A percentile compares a stretch with the other conserved stretches of the same genome.
These are phyloP conservation scores for Zelopaecilomyces penicillatus DNA, from an alignment of 2,329 filamentous ascomycete genomes.

Conservation along the genomic window DNA sequence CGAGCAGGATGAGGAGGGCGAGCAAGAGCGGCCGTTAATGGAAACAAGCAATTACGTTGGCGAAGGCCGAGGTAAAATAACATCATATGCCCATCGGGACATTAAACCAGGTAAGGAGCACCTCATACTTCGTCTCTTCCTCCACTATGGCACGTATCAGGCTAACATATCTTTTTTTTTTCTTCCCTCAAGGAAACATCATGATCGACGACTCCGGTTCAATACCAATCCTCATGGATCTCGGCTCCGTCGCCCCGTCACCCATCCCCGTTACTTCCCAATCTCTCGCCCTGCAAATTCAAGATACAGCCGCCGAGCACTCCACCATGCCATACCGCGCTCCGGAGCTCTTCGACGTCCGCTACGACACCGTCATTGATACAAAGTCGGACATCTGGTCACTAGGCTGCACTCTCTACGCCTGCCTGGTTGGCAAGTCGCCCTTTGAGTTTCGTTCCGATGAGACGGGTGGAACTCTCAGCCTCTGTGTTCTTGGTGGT, in stretches of 20 bases:
- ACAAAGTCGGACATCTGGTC: conserved; percentile 99
- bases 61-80: conserved; percentile 52
- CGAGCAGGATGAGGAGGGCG: conserved; percentile 61
- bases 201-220: conserved; percentile 93
- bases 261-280: conserved; percentile 85
- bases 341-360: conserved; percentile 95
- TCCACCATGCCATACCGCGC: conserved; percentile 98
- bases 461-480: conserved; percentile 89
- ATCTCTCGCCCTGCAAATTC: conserved; percentile 81
- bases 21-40: conserved; percentile 78
- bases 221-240: conserved; percentile 91
- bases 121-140: neutral
- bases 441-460: conserved; percentile 94
- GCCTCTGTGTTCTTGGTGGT: conserved; percentile 83
- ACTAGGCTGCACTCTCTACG: conserved; percentile 93
- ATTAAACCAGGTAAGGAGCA: conserved; percentile 76
- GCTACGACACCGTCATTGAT: conserved; percentile 83
- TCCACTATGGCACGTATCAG: neutral
- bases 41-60: conserved; percentile 62
- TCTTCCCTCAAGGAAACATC: conserved; percentile 62
- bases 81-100: conserved; percentile 88
- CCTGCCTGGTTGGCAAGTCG: conserved; percentile 90
- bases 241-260: conserved; percentile 81
- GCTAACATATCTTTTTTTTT: neutral
- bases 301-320: conserved; percentile 92